Percentiles rank a stretch among this genome's conserved stretches.
Conservation (phyloP, 768 basidiomycete genomes). For the Scleroderma citrinum region DNA sequence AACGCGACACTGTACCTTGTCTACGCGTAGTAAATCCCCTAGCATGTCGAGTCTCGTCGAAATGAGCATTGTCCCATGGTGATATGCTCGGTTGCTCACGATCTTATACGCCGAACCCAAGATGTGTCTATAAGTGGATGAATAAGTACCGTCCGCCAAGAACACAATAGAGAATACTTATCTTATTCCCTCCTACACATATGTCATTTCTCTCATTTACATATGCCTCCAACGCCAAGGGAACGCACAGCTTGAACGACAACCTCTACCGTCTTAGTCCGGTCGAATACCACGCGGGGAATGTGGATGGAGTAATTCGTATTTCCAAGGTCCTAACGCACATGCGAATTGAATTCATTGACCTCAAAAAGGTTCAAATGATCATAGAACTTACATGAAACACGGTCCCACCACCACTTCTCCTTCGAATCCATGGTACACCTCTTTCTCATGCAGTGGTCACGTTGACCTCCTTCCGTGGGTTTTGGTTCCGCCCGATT, state of each 20-base stretch:
- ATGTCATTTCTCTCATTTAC: constrained; percentile 93
- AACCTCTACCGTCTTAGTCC: constrained; percentile 71
- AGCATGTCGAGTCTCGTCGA: constrained; percentile 69
- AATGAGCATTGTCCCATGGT: constrained; percentile 98
- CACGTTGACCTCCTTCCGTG: constrained; percentile 95
- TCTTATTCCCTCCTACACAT: constrained; percentile 81
- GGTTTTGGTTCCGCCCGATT: constrained; percentile 95
- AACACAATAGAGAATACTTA: constrained; percentile 40
- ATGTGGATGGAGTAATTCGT: constrained; percentile 95
- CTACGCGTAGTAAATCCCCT: constrained; percentile 60
- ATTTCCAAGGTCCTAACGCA: constrained; percentile 91
- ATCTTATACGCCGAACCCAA: constrained; percentile 99
- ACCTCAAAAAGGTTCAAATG: neutral
- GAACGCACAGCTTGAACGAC: constrained; percentile 69
- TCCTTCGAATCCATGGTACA: constrained; percentile 75
- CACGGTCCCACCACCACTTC: constrained; percentile 93
- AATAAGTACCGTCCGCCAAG: constrained; percentile 2
- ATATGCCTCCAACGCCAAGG: constrained; percentile 66
- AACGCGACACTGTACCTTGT: constrained; percentile 46
- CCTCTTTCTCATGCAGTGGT: constrained; percentile 41
- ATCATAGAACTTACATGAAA: constrained; percentile 70
- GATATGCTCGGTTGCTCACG: constrained; percentile 83
- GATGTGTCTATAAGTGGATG: constrained; percentile 46
- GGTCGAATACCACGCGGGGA: constrained; percentile 74
- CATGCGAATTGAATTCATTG: neutral